A percentile compares a stretch with the other conserved stretches of the same genome.
Evolutionary conservation across 2,329 filamentous ascomycete species (phyloP).

Genomic region (Penicillium thymicola): DNA sequence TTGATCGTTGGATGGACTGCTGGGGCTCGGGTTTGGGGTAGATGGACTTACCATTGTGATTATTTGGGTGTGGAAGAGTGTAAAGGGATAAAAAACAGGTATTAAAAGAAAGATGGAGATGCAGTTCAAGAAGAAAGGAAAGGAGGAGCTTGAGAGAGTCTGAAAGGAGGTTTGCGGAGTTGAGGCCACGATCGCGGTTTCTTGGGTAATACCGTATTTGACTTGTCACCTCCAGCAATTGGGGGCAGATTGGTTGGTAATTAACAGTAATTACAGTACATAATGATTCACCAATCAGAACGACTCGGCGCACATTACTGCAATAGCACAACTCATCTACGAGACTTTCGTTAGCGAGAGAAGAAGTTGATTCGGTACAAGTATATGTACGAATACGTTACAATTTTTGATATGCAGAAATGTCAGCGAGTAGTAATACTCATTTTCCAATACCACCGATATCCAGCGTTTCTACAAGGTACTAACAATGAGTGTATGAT

Average conservation of each 20-base stretch:
- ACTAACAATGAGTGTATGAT: background rate
- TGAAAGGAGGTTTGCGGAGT: slow-evolving; percentile 23
- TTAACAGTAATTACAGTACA: slow-evolving; percentile 11
- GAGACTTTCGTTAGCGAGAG: background rate
- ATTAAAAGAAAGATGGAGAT: slow-evolving; percentile 6
- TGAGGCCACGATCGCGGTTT: slow-evolving; percentile 31
- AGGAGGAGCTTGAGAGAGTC: slow-evolving; percentile 9
- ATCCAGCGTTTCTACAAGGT: background rate
- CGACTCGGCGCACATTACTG: background rate
- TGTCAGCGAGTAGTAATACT: no score
- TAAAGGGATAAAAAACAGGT: background rate
- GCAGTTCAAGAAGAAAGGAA: slow-evolving; percentile 7
- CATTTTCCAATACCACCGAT: background rate
- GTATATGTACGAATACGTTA: background rate
- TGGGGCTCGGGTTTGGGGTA: background rate
- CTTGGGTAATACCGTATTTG: slow-evolving; percentile 21
- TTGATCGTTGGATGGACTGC: slow-evolving; percentile 1
- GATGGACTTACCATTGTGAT: slow-evolving; percentile 23
- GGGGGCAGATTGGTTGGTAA: background rate
- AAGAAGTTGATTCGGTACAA: background rate
- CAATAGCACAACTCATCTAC: background rate
- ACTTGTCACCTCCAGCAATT: slow-evolving; percentile 3
- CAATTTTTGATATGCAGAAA: background rate
- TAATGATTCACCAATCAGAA: slow-evolving; percentile 6
- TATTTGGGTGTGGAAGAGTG: slow-evolving; percentile 8